A percentile compares a stretch with the other conserved stretches of the same genome.
Conservation (phyloP, 192 early-diverging fungal genomes). For the Anaeromyces robustus region DNA sequence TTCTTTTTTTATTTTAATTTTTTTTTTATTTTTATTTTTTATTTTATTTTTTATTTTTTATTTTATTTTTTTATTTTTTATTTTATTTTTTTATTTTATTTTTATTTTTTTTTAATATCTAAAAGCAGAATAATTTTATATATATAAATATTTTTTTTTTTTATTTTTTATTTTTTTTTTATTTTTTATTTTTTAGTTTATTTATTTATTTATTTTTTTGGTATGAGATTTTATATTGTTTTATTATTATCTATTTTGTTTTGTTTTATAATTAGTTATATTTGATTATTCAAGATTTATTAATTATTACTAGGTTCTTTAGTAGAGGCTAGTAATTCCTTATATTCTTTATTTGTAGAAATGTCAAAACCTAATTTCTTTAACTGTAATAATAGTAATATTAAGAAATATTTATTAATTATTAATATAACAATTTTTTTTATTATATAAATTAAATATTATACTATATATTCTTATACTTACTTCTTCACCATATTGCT, state of each 20-base stretch:
- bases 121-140: no score
- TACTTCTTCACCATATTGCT: constrained; percentile 29
- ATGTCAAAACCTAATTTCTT: background rate
- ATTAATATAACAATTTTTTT: no score
- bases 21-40: background rate
- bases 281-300: no score
- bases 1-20: background rate
- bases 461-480: background rate
- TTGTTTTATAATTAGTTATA: no score
- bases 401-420: no score
- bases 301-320: background rate
- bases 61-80: background rate
- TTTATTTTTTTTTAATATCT: background rate
- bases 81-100: background rate
- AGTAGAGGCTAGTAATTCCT: background rate
- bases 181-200: no score
- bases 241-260: no score
- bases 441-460: no score
- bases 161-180: no score
- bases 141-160: no score
- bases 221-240: no score
- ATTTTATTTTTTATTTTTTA: background rate
- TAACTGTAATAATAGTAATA: background rate
- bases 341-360: background rate
- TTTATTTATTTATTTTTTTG: no score